A percentile compares a stretch with the other conserved stretches of the same genome.
phyloP scores from a whole-genome alignment of 2,329 filamentous ascomycete genomes.

The Beauveria varroae region DNA sequence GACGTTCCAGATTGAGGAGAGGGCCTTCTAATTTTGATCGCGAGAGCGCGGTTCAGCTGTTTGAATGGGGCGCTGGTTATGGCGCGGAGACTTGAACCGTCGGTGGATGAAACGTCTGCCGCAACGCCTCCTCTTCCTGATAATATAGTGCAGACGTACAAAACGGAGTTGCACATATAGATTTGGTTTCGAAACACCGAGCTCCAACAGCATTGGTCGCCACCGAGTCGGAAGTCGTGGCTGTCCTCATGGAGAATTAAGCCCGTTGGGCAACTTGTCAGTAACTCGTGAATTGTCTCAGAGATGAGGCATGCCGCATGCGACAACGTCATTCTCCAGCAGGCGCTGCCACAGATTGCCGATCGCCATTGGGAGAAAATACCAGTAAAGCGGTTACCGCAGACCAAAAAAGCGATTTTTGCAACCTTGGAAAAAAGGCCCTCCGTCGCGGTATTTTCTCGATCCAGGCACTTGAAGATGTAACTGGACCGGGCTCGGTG shows the following conservation, averaged over 20 bases:
- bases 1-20: not conserved
- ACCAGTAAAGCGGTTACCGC: not conserved
- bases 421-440: not conserved
- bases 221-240: not conserved
- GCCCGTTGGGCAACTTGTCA: not conserved
- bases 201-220: not conserved
- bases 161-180: not conserved
- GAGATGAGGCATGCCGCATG: not conserved
- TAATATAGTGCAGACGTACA: not conserved
- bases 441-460: not conserved
- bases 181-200: not conserved
- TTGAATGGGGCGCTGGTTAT: not conserved
- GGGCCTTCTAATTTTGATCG: not conserved
- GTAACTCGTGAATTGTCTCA: not conserved
- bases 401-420: not conserved
- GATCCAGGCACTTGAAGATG: not conserved
- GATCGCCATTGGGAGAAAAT: not conserved
- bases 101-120: slow-evolving; percentile 1
- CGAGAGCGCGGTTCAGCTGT: not conserved
- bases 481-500: not conserved
- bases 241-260: not conserved
- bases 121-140: not conserved
- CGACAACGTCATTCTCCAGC: not conserved
- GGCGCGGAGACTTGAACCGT: not conserved
- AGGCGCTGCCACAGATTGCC: not conserved